Evolutionary conservation across 2,329 filamentous ascomycete species (phyloP).

Genomic region (Hypoxylon rubiginosum): DNA sequence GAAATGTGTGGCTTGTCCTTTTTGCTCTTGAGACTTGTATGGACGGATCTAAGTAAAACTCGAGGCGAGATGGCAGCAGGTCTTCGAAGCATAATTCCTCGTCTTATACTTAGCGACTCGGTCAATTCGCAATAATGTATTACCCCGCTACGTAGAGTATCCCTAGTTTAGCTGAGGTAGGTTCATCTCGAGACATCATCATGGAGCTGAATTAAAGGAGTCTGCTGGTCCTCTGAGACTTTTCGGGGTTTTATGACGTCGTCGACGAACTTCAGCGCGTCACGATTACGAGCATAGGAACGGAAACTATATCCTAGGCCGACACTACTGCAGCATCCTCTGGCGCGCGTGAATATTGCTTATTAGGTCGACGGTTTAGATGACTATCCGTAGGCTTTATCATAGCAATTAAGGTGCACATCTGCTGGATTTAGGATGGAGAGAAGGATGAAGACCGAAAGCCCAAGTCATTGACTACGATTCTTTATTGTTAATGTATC

Average conservation of each 20-base stretch:
- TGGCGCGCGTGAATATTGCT: neutral
- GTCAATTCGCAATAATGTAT: conserved; percentile 5
- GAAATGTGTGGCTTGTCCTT: neutral
- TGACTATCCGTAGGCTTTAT: neutral
- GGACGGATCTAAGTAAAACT: neutral
- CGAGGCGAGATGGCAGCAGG: neutral
- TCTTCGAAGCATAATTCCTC: conserved; percentile 22
- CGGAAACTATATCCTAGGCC: conserved; percentile 5
- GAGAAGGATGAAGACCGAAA: neutral
- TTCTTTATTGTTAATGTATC: conserved; percentile 28
- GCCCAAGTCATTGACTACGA: conserved; percentile 8
- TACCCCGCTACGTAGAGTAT: conserved; percentile 15
- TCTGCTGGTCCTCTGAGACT: conserved; percentile 15
- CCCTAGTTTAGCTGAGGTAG: conserved; percentile 4
- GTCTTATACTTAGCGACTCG: conserved; percentile 17
- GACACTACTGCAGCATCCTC: neutral
- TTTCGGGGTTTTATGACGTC: conserved; percentile 34
- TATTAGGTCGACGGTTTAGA: conserved; percentile 3
- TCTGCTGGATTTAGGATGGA: neutral
- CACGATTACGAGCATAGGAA: conserved; percentile 36
- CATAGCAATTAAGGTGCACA: conserved; percentile 2
- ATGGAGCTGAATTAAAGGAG: conserved; percentile 21
- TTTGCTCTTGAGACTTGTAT: neutral
- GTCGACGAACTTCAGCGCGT: conserved; percentile 32
- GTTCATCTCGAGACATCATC: conserved; percentile 25